Evolutionary conservation across 78 protist species (phyloP), one percentile per base, ranked within the genome.

Genomic region (Polysphondylium violaceum): DNA sequence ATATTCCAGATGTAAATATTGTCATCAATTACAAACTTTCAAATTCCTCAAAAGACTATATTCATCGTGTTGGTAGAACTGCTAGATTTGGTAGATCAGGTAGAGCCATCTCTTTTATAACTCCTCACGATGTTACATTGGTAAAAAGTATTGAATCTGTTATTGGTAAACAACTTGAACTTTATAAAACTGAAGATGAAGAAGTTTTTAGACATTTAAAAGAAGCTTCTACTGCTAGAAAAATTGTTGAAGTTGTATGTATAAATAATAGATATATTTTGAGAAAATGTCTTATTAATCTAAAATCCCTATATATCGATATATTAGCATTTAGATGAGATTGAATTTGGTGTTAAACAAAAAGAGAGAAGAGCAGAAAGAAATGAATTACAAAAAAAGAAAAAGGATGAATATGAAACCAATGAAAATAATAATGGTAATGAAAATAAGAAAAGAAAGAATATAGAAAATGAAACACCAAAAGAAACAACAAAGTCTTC

Each of bases 1-100:
- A 99, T 74, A 98, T 99, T 44, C 99, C 99, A 17, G 74, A 71
- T 19, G 99, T 98, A 5, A 97, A 94, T 51, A 41, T 97, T 0
- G 99, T 99, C 50, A 58, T 99, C 86, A 99, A 99, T 74, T 98
- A 81, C 71, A 99, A 98, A 51, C 35, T 99, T 23, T 99, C 99
- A 31, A 64, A 86, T n/a, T 35, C 87, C 69, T 74, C 76, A 93
- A 44, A 96, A 90, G 86, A 96, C 95, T 99, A 99, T 95, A 94
- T 99, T 41, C 99, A 99, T 81, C 94, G 99, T 38, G 99, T 98
- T 29, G 99, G 99, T n/a, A 65, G 99, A 29, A 98, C 99, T 4
- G 99, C 99, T 23, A 93, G 99, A 5, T 98, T 98, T 16, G 99
- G 99, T 17, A 77, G 98, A 2, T 1, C 91, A 0, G 99, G 99